These are phyloP conservation scores for Aspergillus uvarum DNA, from an alignment of 2,329 filamentous ascomycete species.

Conservation along the genomic window DNA sequence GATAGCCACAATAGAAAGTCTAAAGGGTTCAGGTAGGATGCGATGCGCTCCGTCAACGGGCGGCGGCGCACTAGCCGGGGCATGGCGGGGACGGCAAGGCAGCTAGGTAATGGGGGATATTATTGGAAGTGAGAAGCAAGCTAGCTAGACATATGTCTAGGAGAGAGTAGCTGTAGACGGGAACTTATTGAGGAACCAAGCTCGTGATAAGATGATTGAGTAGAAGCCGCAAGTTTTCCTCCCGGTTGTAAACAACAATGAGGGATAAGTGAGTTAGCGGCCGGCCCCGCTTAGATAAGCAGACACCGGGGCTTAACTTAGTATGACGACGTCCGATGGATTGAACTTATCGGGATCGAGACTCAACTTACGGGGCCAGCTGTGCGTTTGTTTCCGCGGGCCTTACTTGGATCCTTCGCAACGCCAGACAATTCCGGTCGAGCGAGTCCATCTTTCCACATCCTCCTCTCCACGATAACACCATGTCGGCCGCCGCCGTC, in stretches of 20 bases:
- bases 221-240: conserved; percentile 11
- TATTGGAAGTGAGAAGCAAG: not conserved
- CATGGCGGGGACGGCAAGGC: conserved; percentile 52
- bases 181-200: not conserved
- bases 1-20: conserved; percentile 89
- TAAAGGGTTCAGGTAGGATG: conserved; percentile 76
- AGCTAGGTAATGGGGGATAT: not conserved
- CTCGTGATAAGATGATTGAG: not conserved
- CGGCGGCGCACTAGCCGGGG: conserved; percentile 79
- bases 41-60: conserved; percentile 77
- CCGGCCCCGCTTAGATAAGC: conserved; percentile 23
- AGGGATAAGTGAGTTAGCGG: not conserved
- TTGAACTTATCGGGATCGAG: conserved; percentile 10
- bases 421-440: not conserved
- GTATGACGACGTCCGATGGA: conserved; percentile 17
- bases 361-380: conserved; percentile 5
- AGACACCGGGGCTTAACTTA: not conserved
- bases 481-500: conserved; percentile 61
- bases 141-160: not conserved
- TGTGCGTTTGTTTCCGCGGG: not conserved
- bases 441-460: not conserved
- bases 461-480: conserved; percentile 13
- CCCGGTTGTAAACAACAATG: conserved; percentile 19
- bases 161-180: not conserved
- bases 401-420: not conserved